Evolutionary conservation across 345 rosid species (phyloP), one percentile per base, ranked within the genome.

Genomic region (Salix caprea): DNA sequence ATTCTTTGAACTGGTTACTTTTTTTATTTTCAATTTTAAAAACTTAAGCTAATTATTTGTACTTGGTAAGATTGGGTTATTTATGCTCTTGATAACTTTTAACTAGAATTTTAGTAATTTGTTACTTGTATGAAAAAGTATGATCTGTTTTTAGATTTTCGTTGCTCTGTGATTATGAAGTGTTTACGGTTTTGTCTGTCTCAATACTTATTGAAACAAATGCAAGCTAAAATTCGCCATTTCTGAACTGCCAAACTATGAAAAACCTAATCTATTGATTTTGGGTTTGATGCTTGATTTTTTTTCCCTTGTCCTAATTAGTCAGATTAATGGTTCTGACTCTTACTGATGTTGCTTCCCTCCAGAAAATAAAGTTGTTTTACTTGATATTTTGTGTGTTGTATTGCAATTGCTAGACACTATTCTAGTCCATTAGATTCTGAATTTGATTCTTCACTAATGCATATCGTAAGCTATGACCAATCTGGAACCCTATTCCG

Each of bases 391-490:
- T 26, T 60, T 56, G 19, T 12, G n/a, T n/a, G 67, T 8, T 40
- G 69, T 62, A 40, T 8, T 60, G 54, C 60, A 73, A 62, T 73
- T 26, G 23, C 76, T 61, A 37, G 56, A 40, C 40, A 61, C 23
- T 7, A 39, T 7, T 39, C 23, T 12, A 40, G 15, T 73, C 12
- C 14, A 24, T 19, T 75, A 66, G 77, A 21, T 75, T 32, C 65
- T 34, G 42, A 19, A 28, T n/a, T 65, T 74, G 70, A 74, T 75
- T 75, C 58, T 75, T 66, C 52, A 39, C 8, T 62, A 10, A 37
- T 30, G 28, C 42, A 24, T 44, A 7, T 7, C 26, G 19, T 46
- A 19, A 50, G 54, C 28, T 14, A 5, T 62, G 15, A 28, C 46
- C 36, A 42, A 8, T 24, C 5, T 42, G 24, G 28, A 44, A 65